A percentile compares a stretch with the other conserved stretches of the same genome.
phyloP scores from a whole-genome alignment of 2,329 filamentous ascomycete genomes.

The Cytospora piceae region DNA sequence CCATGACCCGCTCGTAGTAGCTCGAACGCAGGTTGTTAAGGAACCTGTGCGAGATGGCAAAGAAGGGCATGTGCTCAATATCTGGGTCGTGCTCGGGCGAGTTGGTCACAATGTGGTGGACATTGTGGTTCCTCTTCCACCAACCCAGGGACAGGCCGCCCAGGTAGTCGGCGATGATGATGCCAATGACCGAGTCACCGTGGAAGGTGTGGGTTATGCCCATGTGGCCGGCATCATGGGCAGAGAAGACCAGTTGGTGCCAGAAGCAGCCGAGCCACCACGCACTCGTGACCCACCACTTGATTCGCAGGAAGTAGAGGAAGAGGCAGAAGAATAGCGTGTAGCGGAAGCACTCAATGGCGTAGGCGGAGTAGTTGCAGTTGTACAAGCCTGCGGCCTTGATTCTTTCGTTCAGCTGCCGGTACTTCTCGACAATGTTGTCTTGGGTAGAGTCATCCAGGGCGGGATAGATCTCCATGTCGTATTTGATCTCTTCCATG shows the following conservation, averaged over 20 bases:
- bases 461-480: slow-evolving; percentile 79
- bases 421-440: slow-evolving; percentile 78
- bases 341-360: slow-evolving; percentile 75
- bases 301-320: slow-evolving; percentile 62
- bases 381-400: slow-evolving; percentile 76
- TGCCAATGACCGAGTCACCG: slow-evolving; percentile 81
- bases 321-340: slow-evolving; percentile 65
- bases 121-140: slow-evolving; percentile 98
- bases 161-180: slow-evolving; percentile 85
- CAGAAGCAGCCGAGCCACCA: slow-evolving; percentile 81
- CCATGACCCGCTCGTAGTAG: slow-evolving; percentile 82
- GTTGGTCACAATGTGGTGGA: slow-evolving; percentile 96
- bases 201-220: slow-evolving; percentile 93
- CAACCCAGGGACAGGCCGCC: slow-evolving; percentile 90
- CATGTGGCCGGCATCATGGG: slow-evolving; percentile 96
- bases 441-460: slow-evolving; percentile 75
- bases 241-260: slow-evolving; percentile 94
- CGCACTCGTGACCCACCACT: slow-evolving; percentile 72
- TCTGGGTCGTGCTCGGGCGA: slow-evolving; percentile 94
- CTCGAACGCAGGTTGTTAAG: slow-evolving; percentile 74
- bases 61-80: slow-evolving; percentile 88
- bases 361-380: slow-evolving; percentile 83
- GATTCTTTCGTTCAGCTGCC: slow-evolving; percentile 73
- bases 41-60: slow-evolving; percentile 83
- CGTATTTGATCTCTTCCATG: slow-evolving; percentile 73